Evolutionary conservation across 805 yeast species (phyloP).

Genomic region (Blastobotrys attinorum): DNA sequence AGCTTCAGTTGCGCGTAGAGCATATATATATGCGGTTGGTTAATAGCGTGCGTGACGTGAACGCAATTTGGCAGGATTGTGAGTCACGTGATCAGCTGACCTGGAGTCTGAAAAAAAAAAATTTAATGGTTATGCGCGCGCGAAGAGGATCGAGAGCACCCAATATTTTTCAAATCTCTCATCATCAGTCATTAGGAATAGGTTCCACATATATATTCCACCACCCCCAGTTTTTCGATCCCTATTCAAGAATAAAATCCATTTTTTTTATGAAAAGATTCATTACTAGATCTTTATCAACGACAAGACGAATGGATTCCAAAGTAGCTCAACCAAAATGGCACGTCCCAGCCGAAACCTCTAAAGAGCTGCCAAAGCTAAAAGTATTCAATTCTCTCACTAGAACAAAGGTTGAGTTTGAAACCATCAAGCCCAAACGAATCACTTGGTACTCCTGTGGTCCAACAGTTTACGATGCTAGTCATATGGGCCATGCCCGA

Average conservation of each 20-base stretch:
- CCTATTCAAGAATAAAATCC: too few species aligned
- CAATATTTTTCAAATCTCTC: too few species aligned
- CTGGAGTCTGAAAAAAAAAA: too few species aligned
- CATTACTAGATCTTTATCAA: not conserved
- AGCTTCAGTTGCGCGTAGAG: too few species aligned
- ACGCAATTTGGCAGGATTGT: too few species aligned
- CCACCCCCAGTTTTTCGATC: too few species aligned
- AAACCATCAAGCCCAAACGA: slow-evolving; percentile 51
- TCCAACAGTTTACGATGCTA: slow-evolving; percentile 92
- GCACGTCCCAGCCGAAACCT: slow-evolving; percentile 33
- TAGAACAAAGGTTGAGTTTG: slow-evolving; percentile 65
- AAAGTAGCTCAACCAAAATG: slow-evolving; percentile 43
- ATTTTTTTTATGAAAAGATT: not conserved
- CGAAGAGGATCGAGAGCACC: too few species aligned
- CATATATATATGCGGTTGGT: too few species aligned
- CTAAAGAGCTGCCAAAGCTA: slow-evolving; percentile 30
- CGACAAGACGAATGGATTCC: slow-evolving; percentile 7
- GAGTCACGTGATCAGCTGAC: too few species aligned
- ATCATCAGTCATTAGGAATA: too few species aligned
- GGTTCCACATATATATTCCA: not conserved
- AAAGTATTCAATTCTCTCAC: slow-evolving; percentile 80
- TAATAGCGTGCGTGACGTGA: too few species aligned
- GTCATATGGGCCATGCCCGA: slow-evolving; percentile 98
- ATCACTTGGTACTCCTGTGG: slow-evolving; percentile 98
- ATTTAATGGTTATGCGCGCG: too few species aligned